These are phyloP conservation scores for Ogataea nonfermentans DNA, from an alignment of 805 yeast genomes.

Conservation along the genomic window DNA sequence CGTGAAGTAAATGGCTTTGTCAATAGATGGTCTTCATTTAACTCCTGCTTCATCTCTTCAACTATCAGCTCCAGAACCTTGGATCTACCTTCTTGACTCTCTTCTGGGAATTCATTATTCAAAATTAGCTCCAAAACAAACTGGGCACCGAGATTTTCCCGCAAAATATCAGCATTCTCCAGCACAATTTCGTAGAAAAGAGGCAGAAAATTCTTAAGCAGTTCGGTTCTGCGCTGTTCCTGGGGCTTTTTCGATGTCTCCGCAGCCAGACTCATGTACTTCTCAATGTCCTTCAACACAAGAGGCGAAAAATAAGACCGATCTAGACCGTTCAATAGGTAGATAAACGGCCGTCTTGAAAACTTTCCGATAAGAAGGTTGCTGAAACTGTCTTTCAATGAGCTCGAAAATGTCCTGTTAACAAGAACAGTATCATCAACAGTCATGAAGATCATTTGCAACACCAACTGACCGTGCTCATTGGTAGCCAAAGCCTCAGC, in stretches of 20 bases:
- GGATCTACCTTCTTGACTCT: slow-evolving; percentile 30
- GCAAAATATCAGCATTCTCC: slow-evolving; percentile 50
- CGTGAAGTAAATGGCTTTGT: slow-evolving; percentile 73
- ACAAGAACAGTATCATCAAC: slow-evolving; percentile 92
- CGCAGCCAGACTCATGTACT: slow-evolving; percentile 58
- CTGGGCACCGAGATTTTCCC: slow-evolving; percentile 81
- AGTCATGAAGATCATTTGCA: slow-evolving; percentile 74
- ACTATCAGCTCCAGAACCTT: slow-evolving; percentile 55
- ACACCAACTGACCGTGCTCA: slow-evolving; percentile 81
- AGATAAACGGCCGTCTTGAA: slow-evolving; percentile 86
- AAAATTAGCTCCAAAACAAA: slow-evolving; percentile 73
- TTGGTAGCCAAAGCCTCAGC: slow-evolving; percentile 74
- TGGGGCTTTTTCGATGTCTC: slow-evolving; percentile 85
- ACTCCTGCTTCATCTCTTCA: slow-evolving; percentile 63
- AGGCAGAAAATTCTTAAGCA: slow-evolving; percentile 64
- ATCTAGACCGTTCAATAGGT: slow-evolving; percentile 72
- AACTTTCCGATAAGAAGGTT: slow-evolving; percentile 66
- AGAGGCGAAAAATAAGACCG: slow-evolving; percentile 79
- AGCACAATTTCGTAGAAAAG: slow-evolving; percentile 54
- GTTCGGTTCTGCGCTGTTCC: slow-evolving; percentile 69
- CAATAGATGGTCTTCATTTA: slow-evolving; percentile 67
- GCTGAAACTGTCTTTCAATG: slow-evolving; percentile 49
- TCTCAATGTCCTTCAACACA: slow-evolving; percentile 55
- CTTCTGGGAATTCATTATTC: slow-evolving; percentile 40
- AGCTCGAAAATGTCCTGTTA: slow-evolving; percentile 66